Evolutionary conservation across 257 asterid genomes (phyloP).

Genomic region (Jacaranda copaia): DNA sequence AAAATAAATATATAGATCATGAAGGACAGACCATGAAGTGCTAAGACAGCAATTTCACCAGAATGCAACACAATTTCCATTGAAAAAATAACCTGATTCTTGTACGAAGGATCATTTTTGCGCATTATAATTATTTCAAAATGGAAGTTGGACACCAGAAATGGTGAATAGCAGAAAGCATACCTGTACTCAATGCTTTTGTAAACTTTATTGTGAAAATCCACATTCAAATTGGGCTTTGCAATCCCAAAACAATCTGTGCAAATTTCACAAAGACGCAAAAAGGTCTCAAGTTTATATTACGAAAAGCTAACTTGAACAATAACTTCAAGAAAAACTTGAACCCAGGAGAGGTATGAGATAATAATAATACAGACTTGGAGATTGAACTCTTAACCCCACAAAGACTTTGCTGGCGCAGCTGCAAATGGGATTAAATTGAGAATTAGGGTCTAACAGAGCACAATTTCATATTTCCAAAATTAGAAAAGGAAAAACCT

Average conservation of each 20-base stretch:
- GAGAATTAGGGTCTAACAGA: slow-evolving; percentile 9
- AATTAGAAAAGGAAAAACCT: slow-evolving; percentile 8
- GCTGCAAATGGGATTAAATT: slow-evolving; percentile 45
- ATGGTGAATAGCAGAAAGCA: not conserved
- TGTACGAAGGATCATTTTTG: not conserved
- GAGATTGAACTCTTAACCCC: slow-evolving; percentile 77
- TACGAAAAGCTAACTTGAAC: not conserved
- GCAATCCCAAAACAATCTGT: slow-evolving; percentile 69
- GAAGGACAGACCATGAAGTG: slow-evolving; percentile 5
- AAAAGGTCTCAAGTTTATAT: slow-evolving; percentile 1
- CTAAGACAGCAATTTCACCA: not conserved
- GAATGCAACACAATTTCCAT: not conserved
- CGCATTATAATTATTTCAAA: not conserved
- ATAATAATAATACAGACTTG: slow-evolving; percentile 57
- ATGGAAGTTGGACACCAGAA: slow-evolving; percentile 23
- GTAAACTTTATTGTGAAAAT: slow-evolving; percentile 69
- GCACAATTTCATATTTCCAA: not conserved
- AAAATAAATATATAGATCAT: not conserved
- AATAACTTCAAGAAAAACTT: not conserved
- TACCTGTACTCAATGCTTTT: slow-evolving; percentile 79
- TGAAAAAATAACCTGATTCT: not conserved
- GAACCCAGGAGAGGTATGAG: not conserved
- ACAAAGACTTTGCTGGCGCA: slow-evolving; percentile 64
- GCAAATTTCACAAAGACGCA: not conserved
- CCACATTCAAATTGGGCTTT: slow-evolving; percentile 63